Evolutionary conservation across 306 rosid species (phyloP).

Genomic region (Coriaria nepalensis): DNA sequence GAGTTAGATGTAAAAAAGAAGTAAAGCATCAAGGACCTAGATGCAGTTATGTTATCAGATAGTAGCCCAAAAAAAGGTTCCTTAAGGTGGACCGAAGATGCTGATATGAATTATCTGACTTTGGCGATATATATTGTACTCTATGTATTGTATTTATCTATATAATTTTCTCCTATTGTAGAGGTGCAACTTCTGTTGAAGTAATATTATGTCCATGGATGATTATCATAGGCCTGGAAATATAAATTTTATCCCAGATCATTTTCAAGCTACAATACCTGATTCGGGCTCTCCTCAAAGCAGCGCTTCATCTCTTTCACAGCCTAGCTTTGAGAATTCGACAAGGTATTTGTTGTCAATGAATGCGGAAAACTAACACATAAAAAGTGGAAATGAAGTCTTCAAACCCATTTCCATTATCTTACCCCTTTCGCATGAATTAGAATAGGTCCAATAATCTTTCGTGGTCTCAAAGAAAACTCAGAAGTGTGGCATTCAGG

Average conservation of each 20-base stretch:
- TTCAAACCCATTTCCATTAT: slow-evolving; percentile 9
- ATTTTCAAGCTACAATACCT: slow-evolving; percentile 48
- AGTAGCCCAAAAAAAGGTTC: no score
- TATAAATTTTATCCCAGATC: slow-evolving; percentile 58
- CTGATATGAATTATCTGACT: no score
- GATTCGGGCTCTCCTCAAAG: slow-evolving; percentile 29
- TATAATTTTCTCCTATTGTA: no score
- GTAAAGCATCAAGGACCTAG: no score
- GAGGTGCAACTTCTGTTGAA: no score
- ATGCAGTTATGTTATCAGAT: no score
- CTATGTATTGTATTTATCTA: no score
- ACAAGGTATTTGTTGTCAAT: slow-evolving; percentile 23
- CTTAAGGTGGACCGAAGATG: no score
- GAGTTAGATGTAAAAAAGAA: no score
- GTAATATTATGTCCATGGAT: slow-evolving; percentile 34
- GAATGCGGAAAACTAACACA: slow-evolving; percentile 2
- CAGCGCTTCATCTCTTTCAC: slow-evolving; percentile 19
- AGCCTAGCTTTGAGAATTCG: slow-evolving; percentile 26
- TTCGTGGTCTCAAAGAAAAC: slow-evolving; percentile 32
- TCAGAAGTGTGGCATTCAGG: slow-evolving; percentile 42
- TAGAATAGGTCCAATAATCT: slow-evolving; percentile 26
- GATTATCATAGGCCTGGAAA: slow-evolving; percentile 32
- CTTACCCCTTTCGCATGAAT: slow-evolving; percentile 20
- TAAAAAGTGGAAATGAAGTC: slow-evolving; percentile 1
- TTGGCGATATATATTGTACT: no score